These are phyloP conservation scores for Diphasiastrum complanatum DNA, from an alignment of 83 land plant species.

Conservation along the genomic window DNA sequence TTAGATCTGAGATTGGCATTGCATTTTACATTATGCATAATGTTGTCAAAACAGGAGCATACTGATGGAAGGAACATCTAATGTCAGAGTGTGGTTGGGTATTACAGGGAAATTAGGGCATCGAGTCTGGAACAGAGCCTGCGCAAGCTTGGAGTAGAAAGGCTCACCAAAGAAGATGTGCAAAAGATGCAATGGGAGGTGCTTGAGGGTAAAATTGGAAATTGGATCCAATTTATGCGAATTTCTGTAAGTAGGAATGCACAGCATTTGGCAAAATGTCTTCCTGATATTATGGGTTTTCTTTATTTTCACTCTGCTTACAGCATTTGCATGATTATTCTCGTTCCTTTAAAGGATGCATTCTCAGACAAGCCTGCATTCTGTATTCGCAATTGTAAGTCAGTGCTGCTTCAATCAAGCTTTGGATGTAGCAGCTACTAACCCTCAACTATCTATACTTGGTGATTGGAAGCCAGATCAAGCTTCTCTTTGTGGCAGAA, in stretches of 20 bases:
- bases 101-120: slow-evolving; percentile 20
- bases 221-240: slow-evolving; percentile 37
- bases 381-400: neutral
- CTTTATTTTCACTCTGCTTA: neutral
- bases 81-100: too few species aligned
- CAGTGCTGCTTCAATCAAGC: neutral
- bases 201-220: slow-evolving; percentile 37
- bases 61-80: too few species aligned
- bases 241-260: slow-evolving; percentile 24
- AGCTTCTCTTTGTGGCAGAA: slow-evolving; percentile 33
- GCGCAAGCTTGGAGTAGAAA: slow-evolving; percentile 37
- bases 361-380: neutral
- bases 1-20: too few species aligned
- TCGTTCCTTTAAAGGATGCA: neutral
- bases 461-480: slow-evolving; percentile 23
- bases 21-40: too few species aligned
- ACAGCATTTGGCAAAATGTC: neutral
- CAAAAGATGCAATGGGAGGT: slow-evolving; percentile 40
- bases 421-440: neutral
- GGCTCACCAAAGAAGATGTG: slow-evolving; percentile 32
- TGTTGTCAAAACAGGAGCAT: too few species aligned
- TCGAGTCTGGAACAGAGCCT: slow-evolving; percentile 32
- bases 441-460: neutral
- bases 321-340: neutral
- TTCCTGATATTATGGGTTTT: slow-evolving; percentile 1